Conservation (phyloP, 208 protist species). For the Trypanosoma brucei region DNA sequence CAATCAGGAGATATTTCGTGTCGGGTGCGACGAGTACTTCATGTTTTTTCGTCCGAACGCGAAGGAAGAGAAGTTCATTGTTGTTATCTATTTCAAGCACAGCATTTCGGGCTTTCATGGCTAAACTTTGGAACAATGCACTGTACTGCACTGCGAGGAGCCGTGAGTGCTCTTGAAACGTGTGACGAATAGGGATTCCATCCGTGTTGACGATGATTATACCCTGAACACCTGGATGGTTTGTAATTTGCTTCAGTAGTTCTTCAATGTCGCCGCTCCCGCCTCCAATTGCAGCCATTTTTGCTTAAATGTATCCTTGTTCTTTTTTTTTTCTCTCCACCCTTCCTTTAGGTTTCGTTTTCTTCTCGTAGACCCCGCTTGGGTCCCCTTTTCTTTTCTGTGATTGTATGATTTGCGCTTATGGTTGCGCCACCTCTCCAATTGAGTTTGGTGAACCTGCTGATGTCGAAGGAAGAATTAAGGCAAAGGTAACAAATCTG, state of each 20-base stretch:
- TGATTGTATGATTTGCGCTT: too few species aligned
- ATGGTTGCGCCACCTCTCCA: background rate
- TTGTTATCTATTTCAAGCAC: conserved; percentile 92
- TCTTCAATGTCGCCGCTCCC: conserved; percentile 93
- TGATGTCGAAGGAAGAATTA: background rate
- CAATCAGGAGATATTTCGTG: conserved; percentile 87
- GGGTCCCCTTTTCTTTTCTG: too few species aligned
- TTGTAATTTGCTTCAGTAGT: conserved; percentile 93
- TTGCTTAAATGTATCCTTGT: background rate
- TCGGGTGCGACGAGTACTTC: conserved; percentile 96
- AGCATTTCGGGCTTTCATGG: conserved; percentile 85
- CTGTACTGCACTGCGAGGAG: conserved; percentile 92
- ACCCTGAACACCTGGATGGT: conserved; percentile 91
- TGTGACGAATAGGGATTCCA: conserved; percentile 92
- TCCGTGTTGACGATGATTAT: conserved; percentile 95
- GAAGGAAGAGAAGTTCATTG: conserved; percentile 94
- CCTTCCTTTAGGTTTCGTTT: background rate
- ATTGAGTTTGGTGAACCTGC: background rate
- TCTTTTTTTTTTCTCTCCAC: background rate
- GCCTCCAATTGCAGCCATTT: conserved; percentile 57
- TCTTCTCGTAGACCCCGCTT: background rate
- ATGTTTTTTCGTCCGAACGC: conserved; percentile 92
- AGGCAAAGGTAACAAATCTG: background rate
- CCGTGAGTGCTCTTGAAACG: conserved; percentile 86
- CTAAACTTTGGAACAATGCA: conserved; percentile 90